Percentiles rank a stretch among this genome's conserved stretches.
Evolutionary conservation across 331 rosid genomes (phyloP).

Genomic region (Pyrus hybrid): DNA sequence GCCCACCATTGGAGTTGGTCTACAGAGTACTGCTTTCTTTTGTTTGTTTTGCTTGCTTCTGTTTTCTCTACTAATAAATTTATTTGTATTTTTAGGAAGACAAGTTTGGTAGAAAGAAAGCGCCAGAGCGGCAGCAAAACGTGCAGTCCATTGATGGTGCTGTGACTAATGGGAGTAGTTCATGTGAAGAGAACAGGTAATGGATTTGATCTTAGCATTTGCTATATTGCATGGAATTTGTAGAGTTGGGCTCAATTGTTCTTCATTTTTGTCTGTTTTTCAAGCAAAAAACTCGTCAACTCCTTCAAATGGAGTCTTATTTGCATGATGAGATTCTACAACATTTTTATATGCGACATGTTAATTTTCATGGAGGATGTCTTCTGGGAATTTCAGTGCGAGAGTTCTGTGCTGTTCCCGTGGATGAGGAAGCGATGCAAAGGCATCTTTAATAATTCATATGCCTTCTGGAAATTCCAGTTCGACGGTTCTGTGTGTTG

Average conservation of each 20-base stretch:
- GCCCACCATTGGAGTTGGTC: too few relatives aligned
- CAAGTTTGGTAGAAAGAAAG: slow-evolving; percentile 83
- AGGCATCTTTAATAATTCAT: too few relatives aligned
- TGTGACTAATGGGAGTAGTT: not conserved
- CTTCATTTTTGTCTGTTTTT: slow-evolving; percentile 8
- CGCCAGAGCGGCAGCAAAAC: slow-evolving; percentile 18
- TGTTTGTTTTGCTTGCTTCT: too few relatives aligned
- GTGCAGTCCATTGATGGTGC: slow-evolving; percentile 27
- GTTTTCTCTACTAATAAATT: not conserved
- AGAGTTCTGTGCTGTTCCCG: too few relatives aligned
- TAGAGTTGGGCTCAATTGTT: not conserved
- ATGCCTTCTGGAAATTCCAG: too few relatives aligned
- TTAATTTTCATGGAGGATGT: too few relatives aligned
- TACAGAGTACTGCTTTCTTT: too few relatives aligned
- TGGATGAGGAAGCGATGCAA: too few relatives aligned
- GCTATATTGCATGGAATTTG: not conserved
- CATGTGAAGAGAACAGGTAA: slow-evolving; percentile 35
- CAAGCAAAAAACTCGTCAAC: slow-evolving; percentile 33
- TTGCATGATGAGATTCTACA: too few relatives aligned
- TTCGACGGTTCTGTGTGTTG: too few relatives aligned
- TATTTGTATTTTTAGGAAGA: slow-evolving; percentile 50
- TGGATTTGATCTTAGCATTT: not conserved
- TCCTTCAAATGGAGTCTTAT: not conserved
- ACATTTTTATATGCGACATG: too few relatives aligned
- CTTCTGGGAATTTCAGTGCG: too few relatives aligned